Conservation (phyloP, 208 protist genomes). For the Leishmania amazonensis region DNA sequence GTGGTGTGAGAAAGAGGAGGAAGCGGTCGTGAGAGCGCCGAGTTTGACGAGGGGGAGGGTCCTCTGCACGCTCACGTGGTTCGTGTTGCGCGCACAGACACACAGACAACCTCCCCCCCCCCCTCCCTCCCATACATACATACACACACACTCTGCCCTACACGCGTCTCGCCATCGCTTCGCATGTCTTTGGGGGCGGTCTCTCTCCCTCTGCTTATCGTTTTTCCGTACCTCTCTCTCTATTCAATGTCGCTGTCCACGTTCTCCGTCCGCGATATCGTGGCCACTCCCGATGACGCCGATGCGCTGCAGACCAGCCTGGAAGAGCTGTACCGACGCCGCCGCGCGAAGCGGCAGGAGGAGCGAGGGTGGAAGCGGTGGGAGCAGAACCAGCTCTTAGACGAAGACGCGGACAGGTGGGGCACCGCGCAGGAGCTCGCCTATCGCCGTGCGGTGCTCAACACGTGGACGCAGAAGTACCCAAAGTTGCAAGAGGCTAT, state of each 20-base stretch:
- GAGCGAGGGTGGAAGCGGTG: constrained; percentile 7
- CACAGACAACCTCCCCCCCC: background rate
- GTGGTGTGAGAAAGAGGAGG: background rate
- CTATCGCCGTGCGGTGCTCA: constrained; percentile 29
- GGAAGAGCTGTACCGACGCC: constrained; percentile 19
- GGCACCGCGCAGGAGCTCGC: constrained; percentile 18
- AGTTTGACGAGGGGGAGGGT: too few species aligned
- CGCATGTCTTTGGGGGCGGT: background rate
- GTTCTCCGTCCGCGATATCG: constrained; percentile 31
- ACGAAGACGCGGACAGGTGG: constrained; percentile 3
- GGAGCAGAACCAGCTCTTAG: background rate
- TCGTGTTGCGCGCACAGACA: too few species aligned
- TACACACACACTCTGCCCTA: too few species aligned
- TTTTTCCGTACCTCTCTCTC: background rate
- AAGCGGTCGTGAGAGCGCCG: background rate
- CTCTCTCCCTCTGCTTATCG: background rate
- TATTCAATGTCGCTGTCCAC: background rate
- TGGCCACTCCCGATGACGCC: constrained; percentile 15
- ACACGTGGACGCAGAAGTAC: constrained; percentile 21
- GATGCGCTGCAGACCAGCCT: constrained; percentile 24
- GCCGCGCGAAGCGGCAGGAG: constrained; percentile 17
- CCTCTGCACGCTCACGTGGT: too few species aligned
- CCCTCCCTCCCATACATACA: background rate
- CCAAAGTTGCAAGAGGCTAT: constrained; percentile 23
- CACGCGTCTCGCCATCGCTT: background rate